phyloP scores from a whole-genome alignment of 169 alveolate genomes.

The Plasmodium gonderi region DNA sequence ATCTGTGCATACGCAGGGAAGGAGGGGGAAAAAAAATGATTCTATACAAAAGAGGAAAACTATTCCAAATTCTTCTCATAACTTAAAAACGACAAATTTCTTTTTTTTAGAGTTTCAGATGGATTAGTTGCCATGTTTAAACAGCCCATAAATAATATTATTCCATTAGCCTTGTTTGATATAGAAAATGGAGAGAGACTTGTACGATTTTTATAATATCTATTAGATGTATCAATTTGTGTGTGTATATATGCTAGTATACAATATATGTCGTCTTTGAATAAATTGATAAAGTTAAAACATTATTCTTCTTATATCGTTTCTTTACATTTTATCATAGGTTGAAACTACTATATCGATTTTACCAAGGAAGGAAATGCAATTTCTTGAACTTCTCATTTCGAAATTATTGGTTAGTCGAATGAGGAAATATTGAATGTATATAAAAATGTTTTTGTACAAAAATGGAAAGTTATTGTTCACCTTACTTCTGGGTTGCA shows the following conservation, averaged over 20 bases:
- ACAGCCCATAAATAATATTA: slow-evolving; percentile 79
- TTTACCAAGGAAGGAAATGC: slow-evolving; percentile 79
- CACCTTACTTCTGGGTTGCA: no score
- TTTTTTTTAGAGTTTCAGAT: slow-evolving; percentile 79
- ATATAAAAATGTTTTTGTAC: background rate
- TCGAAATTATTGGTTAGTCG: slow-evolving; percentile 79
- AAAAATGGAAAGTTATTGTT: background rate
- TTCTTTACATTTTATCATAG: slow-evolving; percentile 8
- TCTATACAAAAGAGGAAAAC: no score
- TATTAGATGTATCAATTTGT: background rate
- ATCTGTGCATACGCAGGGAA: background rate
- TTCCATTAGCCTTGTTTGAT: slow-evolving; percentile 81
- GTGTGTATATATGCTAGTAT: background rate
- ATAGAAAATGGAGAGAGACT: slow-evolving; percentile 82
- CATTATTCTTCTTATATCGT: background rate
- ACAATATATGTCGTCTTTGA: background rate
- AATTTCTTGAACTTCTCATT: slow-evolving; percentile 82
- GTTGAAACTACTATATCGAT: slow-evolving; percentile 77
- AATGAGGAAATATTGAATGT: background rate
- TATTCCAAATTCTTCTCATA: no score
- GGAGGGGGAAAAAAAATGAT: no score
- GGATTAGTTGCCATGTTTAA: slow-evolving; percentile 85
- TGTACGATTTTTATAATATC: slow-evolving; percentile 41
- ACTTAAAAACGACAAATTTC: background rate
- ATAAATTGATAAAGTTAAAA: background rate